Percentiles rank a stretch among this genome's conserved stretches.
phyloP scores from a whole-genome alignment of 345 rosid species.

The Erucastrum elatum region DNA sequence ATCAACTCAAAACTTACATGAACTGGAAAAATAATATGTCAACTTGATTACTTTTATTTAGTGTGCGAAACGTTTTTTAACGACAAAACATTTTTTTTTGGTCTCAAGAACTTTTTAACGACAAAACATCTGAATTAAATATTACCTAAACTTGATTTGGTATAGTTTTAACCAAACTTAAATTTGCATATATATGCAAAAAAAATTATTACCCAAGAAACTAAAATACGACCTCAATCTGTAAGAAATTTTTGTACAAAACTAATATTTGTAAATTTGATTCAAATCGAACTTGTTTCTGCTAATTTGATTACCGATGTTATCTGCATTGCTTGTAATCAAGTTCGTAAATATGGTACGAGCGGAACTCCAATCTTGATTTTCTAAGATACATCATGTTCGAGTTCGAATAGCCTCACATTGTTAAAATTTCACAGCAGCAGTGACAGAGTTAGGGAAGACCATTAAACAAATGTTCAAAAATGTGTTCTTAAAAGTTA shows the following conservation, averaged over 20 bases:
- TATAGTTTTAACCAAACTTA: background rate
- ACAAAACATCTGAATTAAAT: background rate
- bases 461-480: background rate
- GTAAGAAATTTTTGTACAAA: background rate
- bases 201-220: no score
- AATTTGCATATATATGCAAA: background rate
- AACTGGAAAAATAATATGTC: background rate
- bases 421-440: background rate
- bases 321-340: background rate
- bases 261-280: background rate
- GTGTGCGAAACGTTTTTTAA: no score
- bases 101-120: background rate
- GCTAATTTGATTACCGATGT: background rate
- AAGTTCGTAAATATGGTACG: background rate
- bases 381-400: background rate
- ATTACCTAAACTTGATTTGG: background rate
- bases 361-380: background rate
- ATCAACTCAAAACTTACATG: background rate
- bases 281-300: background rate
- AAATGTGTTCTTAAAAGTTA: background rate
- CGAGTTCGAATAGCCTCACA: background rate
- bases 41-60: background rate
- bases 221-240: background rate
- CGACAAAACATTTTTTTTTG: no score
- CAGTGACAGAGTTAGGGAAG: background rate